These are phyloP conservation scores for Candolleomyces eurysporus DNA, from an alignment of 768 basidiomycete genomes.

Conservation along the genomic window DNA sequence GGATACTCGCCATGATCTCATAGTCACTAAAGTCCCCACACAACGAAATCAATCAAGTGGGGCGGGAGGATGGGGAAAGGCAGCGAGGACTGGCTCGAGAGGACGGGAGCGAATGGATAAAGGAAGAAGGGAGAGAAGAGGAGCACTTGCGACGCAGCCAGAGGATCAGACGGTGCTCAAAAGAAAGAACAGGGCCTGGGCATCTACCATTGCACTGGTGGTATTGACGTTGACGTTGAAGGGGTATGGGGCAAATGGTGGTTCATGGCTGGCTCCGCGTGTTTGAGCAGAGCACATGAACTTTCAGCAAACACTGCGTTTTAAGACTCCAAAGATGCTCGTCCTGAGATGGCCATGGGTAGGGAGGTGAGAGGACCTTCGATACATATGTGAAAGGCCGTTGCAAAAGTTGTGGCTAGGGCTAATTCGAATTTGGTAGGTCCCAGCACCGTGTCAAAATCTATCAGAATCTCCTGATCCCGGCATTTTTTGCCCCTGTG, in stretches of 20 bases:
- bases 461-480: conserved; percentile 2
- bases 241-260: neutral
- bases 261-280: neutral
- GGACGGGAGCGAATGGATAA: no score
- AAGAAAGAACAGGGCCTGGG: no score
- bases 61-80: no score
- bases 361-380: neutral
- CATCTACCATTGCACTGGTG: neutral
- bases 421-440: neutral
- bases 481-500: neutral
- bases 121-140: no score
- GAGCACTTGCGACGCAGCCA: no score
- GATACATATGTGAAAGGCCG: neutral
- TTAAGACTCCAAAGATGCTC: neutral
- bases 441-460: neutral
- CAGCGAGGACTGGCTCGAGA: no score
- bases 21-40: no score
- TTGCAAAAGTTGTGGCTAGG: neutral
- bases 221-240: neutral
- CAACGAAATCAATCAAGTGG: no score
- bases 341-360: neutral
- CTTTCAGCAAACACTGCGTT: neutral
- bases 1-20: no score
- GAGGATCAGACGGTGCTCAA: no score
- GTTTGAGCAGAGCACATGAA: neutral